These are phyloP conservation scores for Dujonia santamariae DNA, from an alignment of 1,139 yeast genomes.

Conservation along the genomic window DNA sequence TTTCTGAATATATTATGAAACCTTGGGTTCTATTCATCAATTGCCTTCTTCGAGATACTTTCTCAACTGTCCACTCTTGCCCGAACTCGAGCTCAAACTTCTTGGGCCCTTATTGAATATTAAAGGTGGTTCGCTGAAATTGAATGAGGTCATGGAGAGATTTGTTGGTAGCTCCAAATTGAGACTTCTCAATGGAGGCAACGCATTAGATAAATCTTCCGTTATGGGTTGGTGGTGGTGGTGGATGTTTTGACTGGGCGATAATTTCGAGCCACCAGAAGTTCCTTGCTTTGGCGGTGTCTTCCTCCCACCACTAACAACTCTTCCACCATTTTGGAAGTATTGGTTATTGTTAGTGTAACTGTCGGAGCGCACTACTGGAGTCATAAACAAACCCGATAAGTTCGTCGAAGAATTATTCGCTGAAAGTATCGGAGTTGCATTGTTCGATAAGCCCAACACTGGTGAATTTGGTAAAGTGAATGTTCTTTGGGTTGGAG, in stretches of 20 bases:
- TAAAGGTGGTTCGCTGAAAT: conserved; percentile 6
- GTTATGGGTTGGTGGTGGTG: conserved; percentile 4
- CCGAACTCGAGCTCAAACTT: conserved; percentile 18
- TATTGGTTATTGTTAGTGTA: conserved; percentile 3
- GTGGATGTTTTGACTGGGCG: conserved; percentile 3
- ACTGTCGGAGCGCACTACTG: conserved; percentile 12
- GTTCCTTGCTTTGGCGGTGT: neutral
- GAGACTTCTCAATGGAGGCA: conserved; percentile 51
- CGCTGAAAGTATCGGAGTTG: conserved; percentile 45
- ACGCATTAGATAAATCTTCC: conserved; percentile 12
- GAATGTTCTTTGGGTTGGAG: conserved; percentile 36
- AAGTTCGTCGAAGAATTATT: conserved; percentile 46
- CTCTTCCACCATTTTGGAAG: neutral
- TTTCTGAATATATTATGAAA: too few species aligned
- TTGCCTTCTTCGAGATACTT: conserved; percentile 15
- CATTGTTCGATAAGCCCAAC: conserved; percentile 38
- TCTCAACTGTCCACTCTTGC: conserved; percentile 20
- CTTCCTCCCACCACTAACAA: too few species aligned
- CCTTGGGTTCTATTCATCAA: too few species aligned
- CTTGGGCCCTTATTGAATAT: conserved; percentile 8
- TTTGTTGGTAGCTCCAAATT: conserved; percentile 48
- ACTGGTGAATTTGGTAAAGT: conserved; percentile 62
- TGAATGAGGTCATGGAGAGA: conserved; percentile 23
- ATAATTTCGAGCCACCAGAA: neutral
- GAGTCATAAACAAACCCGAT: conserved; percentile 30